Evolutionary conservation across 176 grass and related monocot species (phyloP).

Genomic region (Cenchrus purpureus): DNA sequence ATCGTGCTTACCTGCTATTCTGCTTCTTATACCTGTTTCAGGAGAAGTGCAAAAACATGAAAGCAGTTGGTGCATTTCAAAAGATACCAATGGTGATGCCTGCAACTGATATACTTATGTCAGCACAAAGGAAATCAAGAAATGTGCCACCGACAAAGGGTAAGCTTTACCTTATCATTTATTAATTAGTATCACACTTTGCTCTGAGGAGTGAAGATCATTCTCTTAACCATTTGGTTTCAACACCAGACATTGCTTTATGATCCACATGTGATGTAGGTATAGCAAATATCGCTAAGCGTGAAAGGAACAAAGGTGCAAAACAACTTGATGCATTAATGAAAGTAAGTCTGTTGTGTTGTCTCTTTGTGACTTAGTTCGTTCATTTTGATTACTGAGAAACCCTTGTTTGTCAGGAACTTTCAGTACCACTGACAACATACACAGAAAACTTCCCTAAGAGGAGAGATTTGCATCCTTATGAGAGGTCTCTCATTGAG

Average conservation of each 20-base stretch:
- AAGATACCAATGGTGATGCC: conserved; percentile 98
- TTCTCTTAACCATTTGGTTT: conserved; percentile 21
- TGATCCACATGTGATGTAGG: conserved; percentile 50
- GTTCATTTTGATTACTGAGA: conserved; percentile 31
- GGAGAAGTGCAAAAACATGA: conserved; percentile 56
- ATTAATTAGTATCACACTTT: neutral
- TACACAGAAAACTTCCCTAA: conserved; percentile 88
- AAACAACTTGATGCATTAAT: conserved; percentile 98
- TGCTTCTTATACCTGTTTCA: conserved; percentile 38
- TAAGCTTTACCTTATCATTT: conserved; percentile 42
- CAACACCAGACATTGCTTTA: neutral
- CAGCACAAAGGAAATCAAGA: conserved; percentile 96
- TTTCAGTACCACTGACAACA: conserved; percentile 78
- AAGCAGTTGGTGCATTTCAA: conserved; percentile 90
- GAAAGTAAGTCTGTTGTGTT: conserved; percentile 70
- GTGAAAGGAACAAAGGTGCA: conserved; percentile 90
- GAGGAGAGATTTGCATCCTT: conserved; percentile 84
- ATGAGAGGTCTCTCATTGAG: conserved; percentile 94
- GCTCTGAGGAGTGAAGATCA: neutral
- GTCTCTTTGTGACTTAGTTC: neutral
- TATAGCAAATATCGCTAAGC: conserved; percentile 92
- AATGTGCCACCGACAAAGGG: conserved; percentile 83
- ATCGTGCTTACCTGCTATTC: neutral
- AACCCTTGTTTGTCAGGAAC: conserved; percentile 59
- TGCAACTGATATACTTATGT: conserved; percentile 78